These are phyloP conservation scores for Liriodendron chinense DNA, from an alignment of 164 flowering plant species.

Conservation along the genomic window DNA sequence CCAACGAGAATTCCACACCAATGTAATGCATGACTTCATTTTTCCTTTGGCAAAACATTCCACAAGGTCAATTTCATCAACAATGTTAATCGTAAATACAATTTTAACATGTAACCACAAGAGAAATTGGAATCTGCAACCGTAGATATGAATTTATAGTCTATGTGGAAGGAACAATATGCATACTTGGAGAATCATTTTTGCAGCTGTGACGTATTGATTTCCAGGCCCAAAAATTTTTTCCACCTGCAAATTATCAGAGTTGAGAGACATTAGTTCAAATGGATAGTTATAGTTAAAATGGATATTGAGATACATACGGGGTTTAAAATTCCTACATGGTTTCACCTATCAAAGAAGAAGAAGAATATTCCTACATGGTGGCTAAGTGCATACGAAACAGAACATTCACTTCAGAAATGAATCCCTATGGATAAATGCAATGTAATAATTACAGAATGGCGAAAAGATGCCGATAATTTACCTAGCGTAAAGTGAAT, in stretches of 20 bases:
- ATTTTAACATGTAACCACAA: neutral
- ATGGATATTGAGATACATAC: too few species aligned
- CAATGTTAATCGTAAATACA: neutral
- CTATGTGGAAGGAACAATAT: neutral
- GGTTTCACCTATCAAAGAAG: too few species aligned
- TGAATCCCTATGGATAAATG: too few species aligned
- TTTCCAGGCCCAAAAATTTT: slow-evolving; percentile 98
- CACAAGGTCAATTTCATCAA: neutral
- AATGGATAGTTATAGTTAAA: neutral
- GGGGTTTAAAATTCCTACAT: too few species aligned
- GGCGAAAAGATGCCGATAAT: too few species aligned
- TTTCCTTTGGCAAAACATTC: neutral
- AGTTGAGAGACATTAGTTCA: neutral
- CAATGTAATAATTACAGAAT: too few species aligned
- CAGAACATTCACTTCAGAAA: too few species aligned
- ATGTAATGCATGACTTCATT: too few species aligned
- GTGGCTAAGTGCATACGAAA: too few species aligned
- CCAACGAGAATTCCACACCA: too few species aligned
- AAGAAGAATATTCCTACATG: too few species aligned
- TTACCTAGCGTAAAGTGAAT: too few species aligned
- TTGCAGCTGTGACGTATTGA: slow-evolving; percentile 98
- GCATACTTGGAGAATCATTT: slow-evolving; percentile 94
- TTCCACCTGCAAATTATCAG: slow-evolving; percentile 61
- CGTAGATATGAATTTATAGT: neutral
- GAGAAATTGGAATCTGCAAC: neutral